Evolutionary conservation across 2,329 filamentous ascomycete genomes (phyloP), one percentile per base, ranked within the genome.

Genomic region (Microcyclospora tardicrescens): DNA sequence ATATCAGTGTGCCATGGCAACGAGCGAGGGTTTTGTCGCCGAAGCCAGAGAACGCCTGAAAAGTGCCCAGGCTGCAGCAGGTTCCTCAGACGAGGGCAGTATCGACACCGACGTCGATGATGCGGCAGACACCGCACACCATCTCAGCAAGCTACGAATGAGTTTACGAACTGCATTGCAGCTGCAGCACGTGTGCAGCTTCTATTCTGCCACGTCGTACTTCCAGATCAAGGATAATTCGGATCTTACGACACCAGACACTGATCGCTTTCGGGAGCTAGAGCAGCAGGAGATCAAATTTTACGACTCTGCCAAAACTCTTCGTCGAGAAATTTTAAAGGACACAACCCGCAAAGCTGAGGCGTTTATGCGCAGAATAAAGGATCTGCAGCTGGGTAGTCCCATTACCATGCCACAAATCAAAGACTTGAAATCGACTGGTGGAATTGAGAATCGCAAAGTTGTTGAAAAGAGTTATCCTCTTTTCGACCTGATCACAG

Each of bases 181-280:
- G 54, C 61, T 93, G 33, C 73, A 89, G 43, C 89, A 95, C 56
- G 77, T 80, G 47, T 84, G 81, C 24, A 69, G 76, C 1, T 95
- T 95, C 62, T 94, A 93, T 54, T 79, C 79, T 16, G 85, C 80
- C 11, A 94, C 86, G 49, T 81, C 79, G 0, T 79, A 79, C 48
- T 95, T 78, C 54, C 84, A 94, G 53, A 81, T 93, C 44, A 91
- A 87, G 54, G 73, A 75, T 1, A 75, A 87, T 40, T 59, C 72
- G 33, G 67, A 73, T 1, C 63, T 79, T 49, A 85, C 79, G 0
- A 55, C 65, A 15, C 75, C 79, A 1, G 75, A 77, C 5, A 84
- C 82, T 0, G 75, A 78, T 1, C 72, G 79, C 12, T 86, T 79
- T 51, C 63, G 69, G 37, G 60, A 62, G 0, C 62, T 89, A 2